These are phyloP conservation scores for Aspergillus haitiensis DNA, from an alignment of 495 filamentous ascomycete genomes.

Conservation along the genomic window DNA sequence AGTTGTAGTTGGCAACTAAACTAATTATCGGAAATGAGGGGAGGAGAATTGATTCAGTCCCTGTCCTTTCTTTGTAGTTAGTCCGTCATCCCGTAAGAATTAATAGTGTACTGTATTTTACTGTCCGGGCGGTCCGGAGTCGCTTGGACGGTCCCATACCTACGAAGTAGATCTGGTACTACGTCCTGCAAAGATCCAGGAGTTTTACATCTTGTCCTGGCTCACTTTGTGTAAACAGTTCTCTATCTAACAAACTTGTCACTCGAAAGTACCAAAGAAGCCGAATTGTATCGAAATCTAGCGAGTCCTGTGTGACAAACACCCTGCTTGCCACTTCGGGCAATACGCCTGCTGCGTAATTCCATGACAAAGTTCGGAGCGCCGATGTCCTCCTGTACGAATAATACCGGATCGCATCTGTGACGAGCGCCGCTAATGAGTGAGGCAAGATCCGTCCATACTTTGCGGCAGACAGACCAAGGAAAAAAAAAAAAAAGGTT, in stretches of 20 bases:
- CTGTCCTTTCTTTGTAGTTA: too few species aligned
- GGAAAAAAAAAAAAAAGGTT: not conserved
- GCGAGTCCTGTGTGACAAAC: not conserved
- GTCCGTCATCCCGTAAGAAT: not conserved
- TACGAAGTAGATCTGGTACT: slow-evolving; percentile 7
- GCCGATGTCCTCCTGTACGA: not conserved
- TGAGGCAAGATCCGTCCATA: slow-evolving; percentile 4
- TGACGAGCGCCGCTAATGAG: not conserved
- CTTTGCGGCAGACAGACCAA: not conserved
- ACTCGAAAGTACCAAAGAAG: not conserved
- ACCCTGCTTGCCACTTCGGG: slow-evolving; percentile 3
- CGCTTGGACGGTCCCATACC: slow-evolving; percentile 3
- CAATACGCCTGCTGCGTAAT: not conserved
- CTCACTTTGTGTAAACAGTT: not conserved
- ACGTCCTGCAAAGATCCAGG: not conserved
- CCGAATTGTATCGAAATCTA: not conserved
- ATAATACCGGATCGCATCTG: not conserved
- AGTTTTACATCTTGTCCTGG: not conserved
- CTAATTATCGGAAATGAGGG: too few species aligned
- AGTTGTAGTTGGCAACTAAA: too few species aligned
- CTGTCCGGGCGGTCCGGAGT: not conserved
- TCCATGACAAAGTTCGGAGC: not conserved
- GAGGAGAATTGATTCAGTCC: too few species aligned
- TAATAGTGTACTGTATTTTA: not conserved
- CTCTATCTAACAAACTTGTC: not conserved